Conservation (phyloP, 768 basidiomycete genomes). For the Pleurotus ostreatus region DNA sequence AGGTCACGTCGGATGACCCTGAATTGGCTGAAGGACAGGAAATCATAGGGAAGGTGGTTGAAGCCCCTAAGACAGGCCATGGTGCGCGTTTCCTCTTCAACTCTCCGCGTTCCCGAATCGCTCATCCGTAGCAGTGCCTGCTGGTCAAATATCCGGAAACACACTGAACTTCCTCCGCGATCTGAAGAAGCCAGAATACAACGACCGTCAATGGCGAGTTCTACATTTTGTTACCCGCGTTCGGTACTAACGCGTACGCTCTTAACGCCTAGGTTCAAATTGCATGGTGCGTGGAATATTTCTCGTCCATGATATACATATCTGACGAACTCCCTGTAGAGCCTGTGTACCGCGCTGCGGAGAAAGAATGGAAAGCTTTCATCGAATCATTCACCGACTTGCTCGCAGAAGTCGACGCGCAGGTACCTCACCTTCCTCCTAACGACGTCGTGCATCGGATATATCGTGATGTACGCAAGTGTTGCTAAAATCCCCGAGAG, state of each 20-base stretch:
- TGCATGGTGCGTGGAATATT: constrained; percentile 50
- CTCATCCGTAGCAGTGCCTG: constrained; percentile 49
- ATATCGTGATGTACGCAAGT: constrained; percentile 72
- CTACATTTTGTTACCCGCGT: neutral
- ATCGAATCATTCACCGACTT: constrained; percentile 65
- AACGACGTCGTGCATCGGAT: constrained; percentile 93
- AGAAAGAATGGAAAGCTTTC: constrained; percentile 88
- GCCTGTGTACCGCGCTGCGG: constrained; percentile 75
- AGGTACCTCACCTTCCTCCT: constrained; percentile 84
- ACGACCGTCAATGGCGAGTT: constrained; percentile 78
- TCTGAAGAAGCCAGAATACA: constrained; percentile 70
- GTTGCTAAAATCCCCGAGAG: neutral
- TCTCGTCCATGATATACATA: neutral
- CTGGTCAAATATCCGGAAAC: constrained; percentile 84
- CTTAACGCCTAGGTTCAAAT: constrained; percentile 64
- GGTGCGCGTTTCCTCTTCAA: constrained; percentile 36
- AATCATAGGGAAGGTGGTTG: constrained; percentile 70
- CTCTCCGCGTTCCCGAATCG: neutral
- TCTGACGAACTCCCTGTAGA: constrained; percentile 36
- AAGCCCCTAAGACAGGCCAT: constrained; percentile 80
- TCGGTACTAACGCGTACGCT: too few species aligned
- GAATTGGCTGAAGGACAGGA: constrained; percentile 62
- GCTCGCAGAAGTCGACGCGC: constrained; percentile 69
- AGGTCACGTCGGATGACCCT: constrained; percentile 36
- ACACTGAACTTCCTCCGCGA: constrained; percentile 73